Conservation (phyloP, 2,329 filamentous ascomycete genomes). For the Nannizziopsis arthrosporioides region DNA sequence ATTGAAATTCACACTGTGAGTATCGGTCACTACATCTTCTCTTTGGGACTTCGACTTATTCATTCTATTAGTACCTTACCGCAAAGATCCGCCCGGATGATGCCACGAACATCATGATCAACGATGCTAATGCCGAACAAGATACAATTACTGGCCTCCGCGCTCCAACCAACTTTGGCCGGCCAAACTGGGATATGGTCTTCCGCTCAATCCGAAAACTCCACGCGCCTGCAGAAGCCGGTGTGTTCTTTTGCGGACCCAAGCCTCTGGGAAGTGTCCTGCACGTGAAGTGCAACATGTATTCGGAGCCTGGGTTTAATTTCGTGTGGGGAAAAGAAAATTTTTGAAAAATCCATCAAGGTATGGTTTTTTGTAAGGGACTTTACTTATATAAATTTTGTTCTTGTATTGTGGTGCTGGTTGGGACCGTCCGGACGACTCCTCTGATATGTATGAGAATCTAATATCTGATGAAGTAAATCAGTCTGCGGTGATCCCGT, state of each 20-base stretch:
- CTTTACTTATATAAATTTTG: too few species aligned
- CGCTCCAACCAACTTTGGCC: constrained; percentile 68
- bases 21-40: background rate
- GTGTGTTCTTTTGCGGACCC: constrained; percentile 77
- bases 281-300: constrained; percentile 79
- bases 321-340: constrained; percentile 43
- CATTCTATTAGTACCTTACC: constrained; percentile 52
- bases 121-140: constrained; percentile 71
- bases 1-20: constrained; percentile 62
- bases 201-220: constrained; percentile 74
- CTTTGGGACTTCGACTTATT: background rate
- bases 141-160: constrained; percentile 74
- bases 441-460: too few species aligned
- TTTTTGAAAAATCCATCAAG: constrained; percentile 32
- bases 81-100: constrained; percentile 78
- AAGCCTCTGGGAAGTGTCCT: constrained; percentile 65
- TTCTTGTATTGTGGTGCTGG: too few species aligned
- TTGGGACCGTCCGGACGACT: too few species aligned
- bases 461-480: too few species aligned
- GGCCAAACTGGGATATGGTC: constrained; percentile 84
- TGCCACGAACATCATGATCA: constrained; percentile 86
- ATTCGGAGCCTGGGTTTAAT: constrained; percentile 65
- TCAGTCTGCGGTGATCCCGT: too few species aligned
- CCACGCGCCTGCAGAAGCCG: constrained; percentile 58
- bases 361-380: too few species aligned